These are phyloP conservation scores for Moringa oleifera DNA, from an alignment of 345 rosid species.

Conservation along the genomic window DNA sequence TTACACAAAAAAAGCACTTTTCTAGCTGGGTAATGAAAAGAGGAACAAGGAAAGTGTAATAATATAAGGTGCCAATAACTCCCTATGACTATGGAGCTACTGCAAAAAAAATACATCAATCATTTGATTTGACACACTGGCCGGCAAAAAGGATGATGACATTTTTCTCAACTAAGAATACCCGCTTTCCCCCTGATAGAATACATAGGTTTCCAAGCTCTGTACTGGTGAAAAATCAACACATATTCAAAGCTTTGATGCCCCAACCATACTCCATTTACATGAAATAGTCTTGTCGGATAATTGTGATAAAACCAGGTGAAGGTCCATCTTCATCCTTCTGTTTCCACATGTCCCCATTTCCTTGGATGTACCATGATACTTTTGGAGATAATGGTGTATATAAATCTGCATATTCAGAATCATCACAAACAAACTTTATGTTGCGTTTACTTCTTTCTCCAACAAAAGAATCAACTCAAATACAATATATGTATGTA, in stretches of 20 bases:
- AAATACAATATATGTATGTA: no score
- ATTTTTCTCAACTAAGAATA: conserved; percentile 7
- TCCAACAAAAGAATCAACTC: no score
- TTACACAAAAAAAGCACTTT: background rate
- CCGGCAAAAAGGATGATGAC: background rate
- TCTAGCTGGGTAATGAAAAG: background rate
- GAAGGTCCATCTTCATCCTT: conserved; percentile 52
- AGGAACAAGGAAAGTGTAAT: background rate
- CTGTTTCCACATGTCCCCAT: conserved; percentile 51
- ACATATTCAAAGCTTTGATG: conserved; percentile 5
- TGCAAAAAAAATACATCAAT: background rate
- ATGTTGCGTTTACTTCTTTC: no score
- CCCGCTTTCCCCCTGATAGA: conserved; percentile 3
- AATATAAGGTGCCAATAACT: background rate
- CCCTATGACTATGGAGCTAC: background rate
- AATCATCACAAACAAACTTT: background rate
- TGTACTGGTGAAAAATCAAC: background rate
- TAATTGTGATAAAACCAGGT: conserved; percentile 35
- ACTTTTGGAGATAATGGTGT: conserved; percentile 64
- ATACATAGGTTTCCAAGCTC: background rate
- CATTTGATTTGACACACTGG: conserved; percentile 6
- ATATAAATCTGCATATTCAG: conserved; percentile 44
- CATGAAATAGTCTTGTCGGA: conserved; percentile 58
- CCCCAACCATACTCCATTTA: conserved; percentile 14
- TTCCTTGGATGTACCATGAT: conserved; percentile 66